phyloP scores from a whole-genome alignment of 1,139 yeast species.

The Yamadazyma buinensis region DNA sequence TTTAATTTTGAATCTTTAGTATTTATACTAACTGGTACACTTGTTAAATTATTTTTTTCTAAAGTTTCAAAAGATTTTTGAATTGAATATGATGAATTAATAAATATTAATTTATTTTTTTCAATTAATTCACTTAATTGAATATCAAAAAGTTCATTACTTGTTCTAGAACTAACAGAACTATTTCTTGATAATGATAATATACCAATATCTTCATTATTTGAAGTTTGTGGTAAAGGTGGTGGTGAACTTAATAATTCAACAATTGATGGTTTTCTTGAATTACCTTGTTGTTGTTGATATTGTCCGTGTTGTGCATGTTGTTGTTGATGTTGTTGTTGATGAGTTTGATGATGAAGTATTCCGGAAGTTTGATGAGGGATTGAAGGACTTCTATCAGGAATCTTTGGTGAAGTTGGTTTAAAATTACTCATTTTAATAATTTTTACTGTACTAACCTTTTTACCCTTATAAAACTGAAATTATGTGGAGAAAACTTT shows the following conservation, averaged over 20 bases:
- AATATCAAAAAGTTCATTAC: slow-evolving; percentile 72
- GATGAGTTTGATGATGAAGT: slow-evolving; percentile 3
- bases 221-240: slow-evolving; percentile 39
- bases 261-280: slow-evolving; percentile 73
- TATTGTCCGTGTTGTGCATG: slow-evolving; percentile 4
- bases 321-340: slow-evolving; percentile 1
- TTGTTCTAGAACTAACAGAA: slow-evolving; percentile 33
- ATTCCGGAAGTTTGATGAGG: slow-evolving; percentile 5
- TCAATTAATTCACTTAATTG: slow-evolving; percentile 72
- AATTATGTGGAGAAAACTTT: too few relatives aligned
- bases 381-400: slow-evolving; percentile 11
- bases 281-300: slow-evolving; percentile 1
- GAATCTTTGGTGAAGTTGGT: slow-evolving; percentile 15
- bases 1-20: slow-evolving; percentile 35
- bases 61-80: slow-evolving; percentile 85
- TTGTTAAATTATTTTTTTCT: slow-evolving; percentile 67
- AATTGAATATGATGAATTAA: slow-evolving; percentile 61
- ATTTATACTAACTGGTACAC: slow-evolving; percentile 64
- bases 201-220: slow-evolving; percentile 32
- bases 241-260: slow-evolving; percentile 85
- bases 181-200: slow-evolving; percentile 44
- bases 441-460: too few relatives aligned
- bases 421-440: slow-evolving; percentile 6
- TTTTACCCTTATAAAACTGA: too few relatives aligned
- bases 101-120: slow-evolving; percentile 68